Evolutionary conservation across 2,329 filamentous ascomycete species (phyloP).

Genomic region (Aspergillus tanneri): DNA sequence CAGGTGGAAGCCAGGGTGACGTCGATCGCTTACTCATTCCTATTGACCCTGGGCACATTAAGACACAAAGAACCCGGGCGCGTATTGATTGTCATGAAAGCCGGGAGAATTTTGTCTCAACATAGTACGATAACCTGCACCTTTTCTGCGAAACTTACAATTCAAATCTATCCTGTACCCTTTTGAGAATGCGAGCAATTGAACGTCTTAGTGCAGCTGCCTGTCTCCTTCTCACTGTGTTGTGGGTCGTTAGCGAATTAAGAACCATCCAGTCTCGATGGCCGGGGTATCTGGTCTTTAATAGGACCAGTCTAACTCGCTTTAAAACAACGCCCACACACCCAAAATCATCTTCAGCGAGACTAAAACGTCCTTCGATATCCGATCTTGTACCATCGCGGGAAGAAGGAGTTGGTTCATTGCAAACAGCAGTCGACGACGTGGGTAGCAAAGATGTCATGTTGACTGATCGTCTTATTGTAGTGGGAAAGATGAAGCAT

Average conservation of each 20-base stretch:
- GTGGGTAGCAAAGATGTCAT: conserved; percentile 15
- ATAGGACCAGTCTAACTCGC: background rate
- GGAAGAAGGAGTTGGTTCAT: background rate
- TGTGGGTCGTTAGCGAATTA: conserved; percentile 22
- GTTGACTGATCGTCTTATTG: conserved; percentile 25
- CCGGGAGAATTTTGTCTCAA: too few species aligned
- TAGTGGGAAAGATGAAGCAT: conserved; percentile 42
- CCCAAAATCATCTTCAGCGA: background rate
- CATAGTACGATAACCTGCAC: too few species aligned
- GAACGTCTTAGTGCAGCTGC: conserved; percentile 1
- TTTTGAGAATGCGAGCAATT: conserved; percentile 3
- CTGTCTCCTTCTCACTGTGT: conserved; percentile 17
- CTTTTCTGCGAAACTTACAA: too few species aligned
- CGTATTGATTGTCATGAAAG: too few species aligned
- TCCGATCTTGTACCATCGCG: conserved; percentile 7
- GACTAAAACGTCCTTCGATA: conserved; percentile 11
- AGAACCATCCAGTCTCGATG: conserved; percentile 17
- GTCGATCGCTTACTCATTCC: background rate
- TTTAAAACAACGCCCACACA: background rate
- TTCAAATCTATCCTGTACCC: too few species aligned
- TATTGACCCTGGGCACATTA: background rate
- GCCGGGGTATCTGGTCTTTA: background rate
- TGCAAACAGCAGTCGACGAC: conserved; percentile 4
- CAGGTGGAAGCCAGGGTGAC: background rate
- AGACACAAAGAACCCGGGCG: background rate